A percentile compares a stretch with the other conserved stretches of the same genome.
These are phyloP conservation scores for Aspergillus costaricaensis DNA, from an alignment of 2,329 filamentous ascomycete genomes.

Conservation along the genomic window DNA sequence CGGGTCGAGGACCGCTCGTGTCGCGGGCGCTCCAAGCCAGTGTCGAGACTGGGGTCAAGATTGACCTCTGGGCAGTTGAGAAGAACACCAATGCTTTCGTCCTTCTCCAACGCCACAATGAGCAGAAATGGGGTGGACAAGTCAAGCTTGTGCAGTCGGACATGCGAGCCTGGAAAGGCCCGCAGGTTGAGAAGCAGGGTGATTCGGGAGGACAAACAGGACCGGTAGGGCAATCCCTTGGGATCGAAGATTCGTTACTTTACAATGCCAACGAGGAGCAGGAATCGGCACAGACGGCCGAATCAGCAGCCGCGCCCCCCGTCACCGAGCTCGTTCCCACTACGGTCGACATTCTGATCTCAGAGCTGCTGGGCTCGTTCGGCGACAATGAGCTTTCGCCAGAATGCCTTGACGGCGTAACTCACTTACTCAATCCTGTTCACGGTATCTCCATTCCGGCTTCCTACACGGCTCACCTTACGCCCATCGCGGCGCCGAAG, in stretches of 20 bases:
- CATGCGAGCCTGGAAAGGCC: constrained; percentile 95
- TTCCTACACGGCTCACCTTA: constrained; percentile 90
- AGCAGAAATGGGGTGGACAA: constrained; percentile 72
- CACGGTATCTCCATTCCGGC: constrained; percentile 91
- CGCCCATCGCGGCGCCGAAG: constrained; percentile 86
- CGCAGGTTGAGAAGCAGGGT: constrained; percentile 42
- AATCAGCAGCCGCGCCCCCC: constrained; percentile 49
- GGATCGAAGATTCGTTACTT: constrained; percentile 31
- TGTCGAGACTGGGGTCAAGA: constrained; percentile 69
- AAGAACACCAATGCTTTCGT: constrained; percentile 99
- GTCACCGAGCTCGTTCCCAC: constrained; percentile 26
- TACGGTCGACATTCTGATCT: constrained; percentile 82
- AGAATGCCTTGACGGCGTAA: constrained; percentile 93
- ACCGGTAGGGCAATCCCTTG: constrained; percentile 38
- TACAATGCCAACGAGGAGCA: constrained; percentile 37
- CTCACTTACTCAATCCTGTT: constrained; percentile 76
- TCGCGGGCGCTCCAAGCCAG: constrained; percentile 83
- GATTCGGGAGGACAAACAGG: constrained; percentile 16
- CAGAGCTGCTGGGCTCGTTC: constrained; percentile 88
- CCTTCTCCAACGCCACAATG: constrained; percentile 83
- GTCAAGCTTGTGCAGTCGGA: constrained; percentile 93
- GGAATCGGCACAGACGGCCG: constrained; percentile 33
- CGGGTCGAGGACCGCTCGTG: constrained; percentile 88
- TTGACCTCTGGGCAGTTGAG: constrained; percentile 89
- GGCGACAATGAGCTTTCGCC: constrained; percentile 96